These are phyloP conservation scores for Penicillium sp. DNA, from an alignment of 2,329 filamentous ascomycete species.

Conservation along the genomic window DNA sequence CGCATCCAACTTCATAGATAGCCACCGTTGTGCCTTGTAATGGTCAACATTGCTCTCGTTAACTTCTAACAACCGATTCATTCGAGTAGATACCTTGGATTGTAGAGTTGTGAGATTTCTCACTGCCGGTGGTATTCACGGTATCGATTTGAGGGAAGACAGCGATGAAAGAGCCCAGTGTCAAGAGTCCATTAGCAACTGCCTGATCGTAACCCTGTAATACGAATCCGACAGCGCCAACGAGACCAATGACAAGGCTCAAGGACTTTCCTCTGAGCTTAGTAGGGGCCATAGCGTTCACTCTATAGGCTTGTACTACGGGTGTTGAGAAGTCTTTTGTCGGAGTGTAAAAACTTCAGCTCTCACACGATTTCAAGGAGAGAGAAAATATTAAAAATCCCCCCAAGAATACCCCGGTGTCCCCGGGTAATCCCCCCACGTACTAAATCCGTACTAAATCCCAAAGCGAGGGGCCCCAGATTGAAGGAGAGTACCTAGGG, in stretches of 20 bases:
- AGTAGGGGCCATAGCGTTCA: slow-evolving; percentile 1
- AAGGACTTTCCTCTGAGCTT: slow-evolving; percentile 17
- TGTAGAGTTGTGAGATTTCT: slow-evolving; percentile 19
- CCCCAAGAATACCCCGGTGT: too few species aligned
- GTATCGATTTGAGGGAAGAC: slow-evolving; percentile 21
- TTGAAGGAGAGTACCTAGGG: neutral
- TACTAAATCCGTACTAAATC: neutral
- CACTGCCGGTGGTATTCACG: slow-evolving; percentile 11
- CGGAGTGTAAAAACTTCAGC: neutral
- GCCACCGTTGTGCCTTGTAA: slow-evolving; percentile 24
- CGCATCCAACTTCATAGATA: slow-evolving; percentile 29
- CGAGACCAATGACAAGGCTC: slow-evolving; percentile 15
- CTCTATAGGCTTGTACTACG: neutral
- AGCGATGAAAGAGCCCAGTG: slow-evolving; percentile 18
- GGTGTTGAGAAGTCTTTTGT: neutral
- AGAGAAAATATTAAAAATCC: neutral
- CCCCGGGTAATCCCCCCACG: neutral
- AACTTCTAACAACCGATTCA: neutral
- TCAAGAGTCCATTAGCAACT: slow-evolving; percentile 19
- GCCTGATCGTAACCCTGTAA: slow-evolving; percentile 23
- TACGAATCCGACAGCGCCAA: slow-evolving; percentile 20
- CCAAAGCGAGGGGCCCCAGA: slow-evolving; percentile 3
- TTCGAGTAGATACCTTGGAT: slow-evolving; percentile 15
- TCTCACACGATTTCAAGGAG: neutral
- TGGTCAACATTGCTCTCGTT: neutral